Base-by-base conservation (phyloP, 202 grass and related monocot species). In the Bolboschoenoplectus hybrid region DNA sequence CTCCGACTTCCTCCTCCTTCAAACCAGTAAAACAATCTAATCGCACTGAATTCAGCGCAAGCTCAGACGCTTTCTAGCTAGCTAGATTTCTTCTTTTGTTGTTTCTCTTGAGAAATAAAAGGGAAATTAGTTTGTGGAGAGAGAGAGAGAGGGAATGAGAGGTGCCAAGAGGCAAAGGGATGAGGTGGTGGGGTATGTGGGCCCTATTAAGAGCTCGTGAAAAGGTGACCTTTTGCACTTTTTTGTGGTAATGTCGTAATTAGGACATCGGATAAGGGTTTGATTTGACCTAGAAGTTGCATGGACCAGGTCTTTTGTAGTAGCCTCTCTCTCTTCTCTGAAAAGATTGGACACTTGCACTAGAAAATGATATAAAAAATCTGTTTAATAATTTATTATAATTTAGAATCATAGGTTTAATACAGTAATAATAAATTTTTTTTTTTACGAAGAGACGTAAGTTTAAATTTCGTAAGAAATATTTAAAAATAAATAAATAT, bases 141-240 rank as follows among this genome's bases (percentile, higher is more conserved):
- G 69, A 74, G 41, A 51, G 2, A 73, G 45, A 86, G 73, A 77
- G 8, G 7, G 63, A 13, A 45, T 67, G 80, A 71, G 50, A 26
- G 70, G 70, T 78, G 8, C 65, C 61, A 9, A 49, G 40, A 26
- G 9, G 74, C 55, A 72, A 63, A 67, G 3, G 65, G 63, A 77
- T 50, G 90, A 69, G 86, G 85, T 89, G 88, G 90, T 14, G 89
- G 90, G 88, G 3, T 63, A 10, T 55, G 61, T 39, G 70, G 88
- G 78, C 0, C 87, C 89, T 63, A 73, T 9, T 71, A 35, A 52
- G 64, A 16, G 82, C 76, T 87, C 53, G 80, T 83, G 60, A 87
- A 85, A 92, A 90, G 64, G 60, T 81, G 57, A 38, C 87, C 91
- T 94, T 97, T 41, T 94, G 88, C 90, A 82, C 92, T 97, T 97